Percentiles rank a stretch among this genome's conserved stretches.
These are phyloP conservation scores for Exophiala oligosperma DNA, from an alignment of 2,329 filamentous ascomycete species.

Conservation along the genomic window DNA sequence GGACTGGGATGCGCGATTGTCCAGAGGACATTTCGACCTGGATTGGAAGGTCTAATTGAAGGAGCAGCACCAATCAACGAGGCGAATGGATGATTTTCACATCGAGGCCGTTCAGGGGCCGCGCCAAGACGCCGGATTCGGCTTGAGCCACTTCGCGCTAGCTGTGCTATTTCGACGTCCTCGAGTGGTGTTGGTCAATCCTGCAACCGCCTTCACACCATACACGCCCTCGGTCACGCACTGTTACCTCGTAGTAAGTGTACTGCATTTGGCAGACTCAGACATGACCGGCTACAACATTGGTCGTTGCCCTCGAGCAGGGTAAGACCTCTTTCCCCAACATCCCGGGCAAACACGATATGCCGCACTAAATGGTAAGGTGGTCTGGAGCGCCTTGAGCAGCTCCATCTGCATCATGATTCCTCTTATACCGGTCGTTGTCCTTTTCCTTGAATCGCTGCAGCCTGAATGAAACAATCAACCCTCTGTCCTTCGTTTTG, in stretches of 20 bases:
- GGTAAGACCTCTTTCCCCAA: constrained; percentile 10
- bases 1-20: constrained; percentile 3
- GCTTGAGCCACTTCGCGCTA: constrained; percentile 12
- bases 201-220: constrained; percentile 25
- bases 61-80: constrained; percentile 9
- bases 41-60: constrained; percentile 13
- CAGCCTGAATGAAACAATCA: constrained; percentile 5
- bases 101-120: constrained; percentile 16
- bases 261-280: constrained; percentile 3
- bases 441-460: constrained; percentile 3
- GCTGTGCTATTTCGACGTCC: constrained; percentile 7
- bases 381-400: constrained; percentile 11
- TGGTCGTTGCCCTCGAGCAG: constrained; percentile 12
- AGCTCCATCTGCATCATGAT: not conserved
- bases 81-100: constrained; percentile 2
- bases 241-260: constrained; percentile 1
- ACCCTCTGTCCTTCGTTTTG: constrained; percentile 11
- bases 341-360: constrained; percentile 10
- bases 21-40: constrained; percentile 1
- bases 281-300: constrained; percentile 22
- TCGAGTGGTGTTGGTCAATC: constrained; percentile 23
- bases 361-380: constrained; percentile 6
- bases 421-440: constrained; percentile 15
- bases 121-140: constrained; percentile 13
- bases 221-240: constrained; percentile 14